These are phyloP conservation scores for Tylopilus subfusipes DNA, from an alignment of 768 basidiomycete species.

Conservation along the genomic window DNA sequence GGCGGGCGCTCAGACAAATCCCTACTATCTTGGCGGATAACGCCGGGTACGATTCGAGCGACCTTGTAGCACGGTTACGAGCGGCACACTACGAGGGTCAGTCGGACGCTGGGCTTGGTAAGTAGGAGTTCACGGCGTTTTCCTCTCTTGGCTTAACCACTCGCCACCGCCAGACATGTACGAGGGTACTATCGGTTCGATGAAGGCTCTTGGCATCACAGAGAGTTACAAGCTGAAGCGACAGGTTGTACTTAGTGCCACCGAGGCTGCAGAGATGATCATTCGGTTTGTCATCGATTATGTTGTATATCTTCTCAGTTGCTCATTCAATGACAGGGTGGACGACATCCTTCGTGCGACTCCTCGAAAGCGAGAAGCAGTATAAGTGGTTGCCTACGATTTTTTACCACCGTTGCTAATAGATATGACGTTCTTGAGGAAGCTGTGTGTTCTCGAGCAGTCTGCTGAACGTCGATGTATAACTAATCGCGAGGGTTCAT, in stretches of 20 bases:
- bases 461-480: too few species aligned
- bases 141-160: neutral
- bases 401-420: neutral
- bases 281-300: conserved; percentile 57
- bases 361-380: conserved; percentile 81
- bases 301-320: neutral
- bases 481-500: too few species aligned
- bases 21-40: conserved; percentile 97
- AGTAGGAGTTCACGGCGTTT: conserved; percentile 24
- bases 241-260: conserved; percentile 91
- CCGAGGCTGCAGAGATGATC: conserved; percentile 98
- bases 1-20: conserved; percentile 85
- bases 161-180: conserved; percentile 70
- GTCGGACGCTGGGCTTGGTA: conserved; percentile 83
- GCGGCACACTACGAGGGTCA: conserved; percentile 94
- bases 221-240: conserved; percentile 98
- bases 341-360: conserved; percentile 88
- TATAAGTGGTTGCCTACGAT: conserved; percentile 34
- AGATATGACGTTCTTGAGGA: neutral
- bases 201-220: conserved; percentile 84
- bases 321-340: conserved; percentile 48
- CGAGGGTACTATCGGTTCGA: conserved; percentile 77
- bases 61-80: conserved; percentile 83
- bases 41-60: conserved; percentile 96
- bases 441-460: too few species aligned